Evolutionary conservation across 805 yeast species (phyloP).

Genomic region (Kodamaea fukazawae): DNA sequence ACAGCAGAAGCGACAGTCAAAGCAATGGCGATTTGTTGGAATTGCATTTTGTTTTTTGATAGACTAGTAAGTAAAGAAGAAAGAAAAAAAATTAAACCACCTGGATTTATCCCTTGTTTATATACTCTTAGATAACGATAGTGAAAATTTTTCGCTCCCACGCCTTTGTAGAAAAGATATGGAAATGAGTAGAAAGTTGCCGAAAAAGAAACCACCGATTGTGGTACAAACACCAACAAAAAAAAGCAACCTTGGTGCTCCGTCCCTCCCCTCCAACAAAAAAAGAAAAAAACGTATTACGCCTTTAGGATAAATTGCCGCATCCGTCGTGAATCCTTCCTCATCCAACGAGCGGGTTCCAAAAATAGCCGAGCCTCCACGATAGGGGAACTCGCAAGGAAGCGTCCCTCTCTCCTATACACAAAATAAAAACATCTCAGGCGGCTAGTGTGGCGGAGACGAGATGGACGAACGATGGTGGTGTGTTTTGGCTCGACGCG

Average conservation of each 20-base stretch:
- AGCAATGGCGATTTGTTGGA: constrained; percentile 26
- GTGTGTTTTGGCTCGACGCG: no score
- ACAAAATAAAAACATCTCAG: no score
- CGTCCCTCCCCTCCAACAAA: no score
- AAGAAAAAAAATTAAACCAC: constrained; percentile 1
- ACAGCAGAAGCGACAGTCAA: constrained; percentile 29
- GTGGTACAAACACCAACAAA: no score
- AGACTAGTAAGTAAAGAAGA: constrained; percentile 1
- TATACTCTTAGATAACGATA: constrained; percentile 1
- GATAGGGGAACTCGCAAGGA: no score
- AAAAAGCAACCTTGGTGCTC: no score
- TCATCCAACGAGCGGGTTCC: constrained; percentile 1
- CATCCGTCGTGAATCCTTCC: constrained; percentile 8
- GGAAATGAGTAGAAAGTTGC: no score
- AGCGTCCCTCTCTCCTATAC: no score
- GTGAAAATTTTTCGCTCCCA: neutral
- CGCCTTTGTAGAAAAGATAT: no score
- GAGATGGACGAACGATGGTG: no score
- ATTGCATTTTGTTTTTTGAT: constrained; percentile 21
- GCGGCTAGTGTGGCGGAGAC: no score
- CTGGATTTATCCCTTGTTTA: constrained; percentile 1
- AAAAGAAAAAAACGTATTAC: no score
- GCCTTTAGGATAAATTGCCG: constrained; percentile 1
- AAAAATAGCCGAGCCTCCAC: constrained; percentile 5
- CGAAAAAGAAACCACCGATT: neutral